These are phyloP conservation scores for Porcisia deanei DNA, from an alignment of 208 protist genomes.

Conservation along the genomic window DNA sequence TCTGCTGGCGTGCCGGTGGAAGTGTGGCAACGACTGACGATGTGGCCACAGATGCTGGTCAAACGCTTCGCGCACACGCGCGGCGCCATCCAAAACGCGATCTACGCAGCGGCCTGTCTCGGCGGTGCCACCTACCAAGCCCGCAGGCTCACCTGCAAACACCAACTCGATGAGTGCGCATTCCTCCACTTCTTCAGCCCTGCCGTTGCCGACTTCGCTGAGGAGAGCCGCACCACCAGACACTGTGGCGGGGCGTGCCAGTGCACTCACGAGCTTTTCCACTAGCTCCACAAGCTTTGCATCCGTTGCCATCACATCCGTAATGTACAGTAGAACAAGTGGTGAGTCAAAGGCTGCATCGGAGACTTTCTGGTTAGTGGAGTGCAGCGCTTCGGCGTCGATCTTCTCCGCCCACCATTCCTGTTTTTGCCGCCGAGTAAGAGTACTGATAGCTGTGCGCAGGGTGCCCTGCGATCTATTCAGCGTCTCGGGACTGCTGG, in stretches of 20 bases:
- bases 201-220: constrained; percentile 2
- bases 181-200: background rate
- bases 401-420: constrained; percentile 1
- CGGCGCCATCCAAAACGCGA: constrained; percentile 20
- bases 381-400: background rate
- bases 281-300: constrained; percentile 7
- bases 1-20: background rate
- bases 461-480: background rate
- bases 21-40: constrained; percentile 7
- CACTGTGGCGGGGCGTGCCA: background rate
- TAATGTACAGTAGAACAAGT: constrained; percentile 26
- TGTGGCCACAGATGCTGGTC: constrained; percentile 65
- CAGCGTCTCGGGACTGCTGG: background rate
- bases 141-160: constrained; percentile 12
- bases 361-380: background rate
- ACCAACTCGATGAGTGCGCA: constrained; percentile 41
- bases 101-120: background rate
- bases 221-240: background rate
- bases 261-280: constrained; percentile 4
- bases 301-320: constrained; percentile 16
- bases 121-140: background rate
- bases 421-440: constrained; percentile 4
- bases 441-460: background rate
- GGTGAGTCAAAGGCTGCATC: constrained; percentile 11
- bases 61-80: constrained; percentile 50